Conservation (phyloP, 2,329 filamentous ascomycete genomes). For the Elsinoe necatrix region DNA sequence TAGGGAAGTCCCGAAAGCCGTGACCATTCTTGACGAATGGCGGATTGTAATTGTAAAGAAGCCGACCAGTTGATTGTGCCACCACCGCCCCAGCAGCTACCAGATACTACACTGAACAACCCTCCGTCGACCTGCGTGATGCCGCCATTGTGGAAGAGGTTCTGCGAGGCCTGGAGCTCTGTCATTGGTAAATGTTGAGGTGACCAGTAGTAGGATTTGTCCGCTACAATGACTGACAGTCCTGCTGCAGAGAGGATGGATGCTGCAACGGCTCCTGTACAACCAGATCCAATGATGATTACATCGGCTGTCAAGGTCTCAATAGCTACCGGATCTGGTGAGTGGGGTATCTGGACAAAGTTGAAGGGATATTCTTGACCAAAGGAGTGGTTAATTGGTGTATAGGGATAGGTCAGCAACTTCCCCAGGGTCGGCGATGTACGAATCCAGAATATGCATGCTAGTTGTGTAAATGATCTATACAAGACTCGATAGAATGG, state of each 20-base stretch:
- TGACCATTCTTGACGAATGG: slow-evolving; percentile 72
- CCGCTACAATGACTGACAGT: slow-evolving; percentile 67
- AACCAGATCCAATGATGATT: slow-evolving; percentile 78
- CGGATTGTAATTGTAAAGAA: slow-evolving; percentile 60
- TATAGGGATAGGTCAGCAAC: slow-evolving; percentile 51
- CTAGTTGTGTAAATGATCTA: slow-evolving; percentile 48
- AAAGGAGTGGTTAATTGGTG: slow-evolving; percentile 39
- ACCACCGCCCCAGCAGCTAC: slow-evolving; percentile 73
- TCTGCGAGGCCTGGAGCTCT: slow-evolving; percentile 49
- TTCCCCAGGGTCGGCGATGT: slow-evolving; percentile 47
- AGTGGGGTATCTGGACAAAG: slow-evolving; percentile 54
- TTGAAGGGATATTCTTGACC: slow-evolving; percentile 48
- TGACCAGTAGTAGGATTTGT: slow-evolving; percentile 71
- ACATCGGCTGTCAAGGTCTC: slow-evolving; percentile 58
- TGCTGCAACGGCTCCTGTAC: slow-evolving; percentile 72
- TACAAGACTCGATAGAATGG: slow-evolving; percentile 47
- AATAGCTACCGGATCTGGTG: slow-evolving; percentile 47
- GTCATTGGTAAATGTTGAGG: slow-evolving; percentile 67
- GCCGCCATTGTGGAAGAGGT: slow-evolving; percentile 64
- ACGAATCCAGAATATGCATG: slow-evolving; percentile 48
- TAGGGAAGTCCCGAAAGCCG: slow-evolving; percentile 53
- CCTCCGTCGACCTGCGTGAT: slow-evolving; percentile 44
- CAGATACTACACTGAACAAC: slow-evolving; percentile 54
- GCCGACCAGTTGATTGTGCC: slow-evolving; percentile 82
- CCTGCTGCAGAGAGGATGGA: slow-evolving; percentile 73